These are phyloP conservation scores for Wickerhamiella hasegawae DNA, from an alignment of 805 yeast species.

Conservation along the genomic window DNA sequence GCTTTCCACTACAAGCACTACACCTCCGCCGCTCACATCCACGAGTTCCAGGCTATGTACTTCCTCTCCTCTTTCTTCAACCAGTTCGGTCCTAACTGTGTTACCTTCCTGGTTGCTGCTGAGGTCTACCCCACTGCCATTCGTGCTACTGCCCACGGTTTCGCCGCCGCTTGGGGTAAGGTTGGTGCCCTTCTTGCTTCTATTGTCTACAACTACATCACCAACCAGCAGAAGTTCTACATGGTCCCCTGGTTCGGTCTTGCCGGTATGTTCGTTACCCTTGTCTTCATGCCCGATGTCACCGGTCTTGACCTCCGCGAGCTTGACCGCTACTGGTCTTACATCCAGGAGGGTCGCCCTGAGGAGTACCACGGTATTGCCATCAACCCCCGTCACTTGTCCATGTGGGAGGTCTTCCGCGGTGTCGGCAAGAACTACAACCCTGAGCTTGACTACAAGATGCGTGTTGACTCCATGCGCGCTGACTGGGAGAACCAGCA, in stretches of 20 bases:
- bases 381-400: slow-evolving; percentile 22
- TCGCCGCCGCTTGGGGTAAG: slow-evolving; percentile 51
- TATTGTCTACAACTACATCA: slow-evolving; percentile 23
- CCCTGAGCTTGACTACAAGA: slow-evolving; percentile 25
- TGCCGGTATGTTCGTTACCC: slow-evolving; percentile 22
- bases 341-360: slow-evolving; percentile 21
- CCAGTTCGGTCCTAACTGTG: slow-evolving; percentile 52
- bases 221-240: slow-evolving; percentile 21
- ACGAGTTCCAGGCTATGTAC: slow-evolving; percentile 36
- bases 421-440: slow-evolving; percentile 23
- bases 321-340: slow-evolving; percentile 25
- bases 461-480: slow-evolving; percentile 23
- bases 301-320: slow-evolving; percentile 24
- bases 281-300: slow-evolving; percentile 23
- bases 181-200: slow-evolving; percentile 47
- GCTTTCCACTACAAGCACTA: slow-evolving; percentile 44
- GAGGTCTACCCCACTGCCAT: slow-evolving; percentile 50
- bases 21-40: slow-evolving; percentile 15
- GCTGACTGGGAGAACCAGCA: slow-evolving; percentile 23
- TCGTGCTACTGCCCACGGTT: slow-evolving; percentile 53
- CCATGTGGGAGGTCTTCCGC: slow-evolving; percentile 22
- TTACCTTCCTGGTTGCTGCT: slow-evolving; percentile 48
- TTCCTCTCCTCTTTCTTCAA: slow-evolving; percentile 47
- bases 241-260: slow-evolving; percentile 27
- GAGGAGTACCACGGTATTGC: slow-evolving; percentile 26